Conservation (phyloP, 2,329 filamentous ascomycete species). For the Aspergillus fijiensis region DNA sequence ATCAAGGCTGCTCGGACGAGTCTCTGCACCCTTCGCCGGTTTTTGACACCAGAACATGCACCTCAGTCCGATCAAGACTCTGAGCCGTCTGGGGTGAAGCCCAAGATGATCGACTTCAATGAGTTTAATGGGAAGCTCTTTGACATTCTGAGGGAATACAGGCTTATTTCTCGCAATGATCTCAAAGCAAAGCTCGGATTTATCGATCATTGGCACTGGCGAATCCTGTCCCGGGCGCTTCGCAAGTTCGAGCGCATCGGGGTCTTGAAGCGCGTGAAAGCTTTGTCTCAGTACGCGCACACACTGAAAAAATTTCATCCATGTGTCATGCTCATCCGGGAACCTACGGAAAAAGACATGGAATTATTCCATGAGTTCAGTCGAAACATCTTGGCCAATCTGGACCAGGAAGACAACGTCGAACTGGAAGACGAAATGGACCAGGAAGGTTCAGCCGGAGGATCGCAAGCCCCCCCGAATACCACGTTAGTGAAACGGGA, state of each 20-base stretch:
- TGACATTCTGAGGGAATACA: slow-evolving; percentile 48
- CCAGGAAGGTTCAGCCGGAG: slow-evolving; percentile 17
- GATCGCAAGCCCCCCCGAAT: slow-evolving; percentile 14
- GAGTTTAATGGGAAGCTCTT: slow-evolving; percentile 52
- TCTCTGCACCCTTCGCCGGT: slow-evolving; percentile 55
- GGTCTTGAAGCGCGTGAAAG: slow-evolving; percentile 45
- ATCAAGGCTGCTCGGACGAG: slow-evolving; percentile 55
- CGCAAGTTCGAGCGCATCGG: slow-evolving; percentile 49
- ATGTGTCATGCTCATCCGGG: slow-evolving; percentile 47
- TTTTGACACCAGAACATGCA: slow-evolving; percentile 30
- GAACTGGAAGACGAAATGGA: slow-evolving; percentile 40
- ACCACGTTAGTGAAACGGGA: slow-evolving; percentile 23
- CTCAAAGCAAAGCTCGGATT: slow-evolving; percentile 51
- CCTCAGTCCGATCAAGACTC: slow-evolving; percentile 14
- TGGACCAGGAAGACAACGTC: slow-evolving; percentile 29
- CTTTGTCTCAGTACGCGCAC: slow-evolving; percentile 42
- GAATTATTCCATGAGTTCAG: slow-evolving; percentile 42
- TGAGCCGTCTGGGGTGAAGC: slow-evolving; percentile 15
- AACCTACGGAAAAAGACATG: slow-evolving; percentile 41
- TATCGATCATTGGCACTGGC: slow-evolving; percentile 38
- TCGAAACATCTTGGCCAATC: slow-evolving; percentile 26
- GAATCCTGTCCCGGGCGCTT: slow-evolving; percentile 43
- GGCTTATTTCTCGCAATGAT: slow-evolving; percentile 54
- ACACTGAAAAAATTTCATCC: slow-evolving; percentile 37
- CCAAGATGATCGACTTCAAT: slow-evolving; percentile 49